These are phyloP conservation scores for Kazachstania martiniae DNA, from an alignment of 805 yeast genomes.

Conservation along the genomic window DNA sequence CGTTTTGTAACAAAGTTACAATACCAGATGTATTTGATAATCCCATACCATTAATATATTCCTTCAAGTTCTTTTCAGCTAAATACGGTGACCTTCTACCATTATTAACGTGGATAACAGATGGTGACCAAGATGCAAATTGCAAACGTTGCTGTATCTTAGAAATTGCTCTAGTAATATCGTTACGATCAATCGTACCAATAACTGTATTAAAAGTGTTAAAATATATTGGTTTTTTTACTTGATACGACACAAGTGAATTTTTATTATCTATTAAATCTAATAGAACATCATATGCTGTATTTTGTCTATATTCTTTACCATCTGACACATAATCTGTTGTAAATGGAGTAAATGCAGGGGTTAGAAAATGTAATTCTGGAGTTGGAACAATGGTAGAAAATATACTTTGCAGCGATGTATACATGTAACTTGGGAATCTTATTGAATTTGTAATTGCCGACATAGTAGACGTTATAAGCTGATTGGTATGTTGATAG, in stretches of 20 bases:
- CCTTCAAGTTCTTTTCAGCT: constrained; percentile 21
- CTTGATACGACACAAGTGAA: constrained; percentile 49
- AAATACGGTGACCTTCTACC: constrained; percentile 61
- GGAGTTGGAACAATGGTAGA: constrained; percentile 83
- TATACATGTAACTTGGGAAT: constrained; percentile 86
- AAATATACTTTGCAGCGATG: constrained; percentile 68
- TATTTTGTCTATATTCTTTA: constrained; percentile 47
- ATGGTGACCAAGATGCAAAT: constrained; percentile 81
- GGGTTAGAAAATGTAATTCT: constrained; percentile 60
- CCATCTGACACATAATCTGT: constrained; percentile 52
- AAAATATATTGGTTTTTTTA: constrained; percentile 42
- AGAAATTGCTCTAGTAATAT: constrained; percentile 54
- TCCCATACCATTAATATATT: constrained; percentile 67
- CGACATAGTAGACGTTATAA: constrained; percentile 77
- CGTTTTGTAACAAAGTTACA: constrained; percentile 50
- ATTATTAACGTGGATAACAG: constrained; percentile 66
- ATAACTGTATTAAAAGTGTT: constrained; percentile 60
- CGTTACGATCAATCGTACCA: constrained; percentile 55
- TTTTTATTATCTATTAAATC: constrained; percentile 72
- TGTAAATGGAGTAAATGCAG: constrained; percentile 71
- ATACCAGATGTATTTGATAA: constrained; percentile 76
- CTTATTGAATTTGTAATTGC: constrained; percentile 79
- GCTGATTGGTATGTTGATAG: constrained; percentile 69
- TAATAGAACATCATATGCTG: constrained; percentile 76
- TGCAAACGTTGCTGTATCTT: constrained; percentile 56